Conservation (phyloP, 768 basidiomycete genomes). For the Podaxis rugospora region DNA sequence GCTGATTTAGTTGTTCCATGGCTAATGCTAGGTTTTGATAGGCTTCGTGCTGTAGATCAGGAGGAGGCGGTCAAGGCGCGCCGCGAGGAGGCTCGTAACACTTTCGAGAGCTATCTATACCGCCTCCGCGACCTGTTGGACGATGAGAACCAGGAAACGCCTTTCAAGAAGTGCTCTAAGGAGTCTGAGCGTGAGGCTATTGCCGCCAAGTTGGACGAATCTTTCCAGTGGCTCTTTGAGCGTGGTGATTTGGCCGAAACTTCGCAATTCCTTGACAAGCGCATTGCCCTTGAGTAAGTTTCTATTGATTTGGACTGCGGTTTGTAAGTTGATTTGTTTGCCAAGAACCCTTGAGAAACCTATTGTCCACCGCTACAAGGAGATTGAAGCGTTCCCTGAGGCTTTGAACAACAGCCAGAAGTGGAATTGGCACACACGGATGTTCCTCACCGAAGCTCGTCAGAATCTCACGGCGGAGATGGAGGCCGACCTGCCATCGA, state of each 20-base stretch:
- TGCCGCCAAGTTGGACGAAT: conserved; percentile 61
- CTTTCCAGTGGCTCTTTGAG: conserved; percentile 80
- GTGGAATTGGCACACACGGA: conserved; percentile 82
- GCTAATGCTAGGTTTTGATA: conserved; percentile 22
- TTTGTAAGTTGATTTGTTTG: conserved; percentile 1
- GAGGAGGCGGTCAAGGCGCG: conserved; percentile 74
- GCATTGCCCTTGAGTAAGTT: conserved; percentile 79
- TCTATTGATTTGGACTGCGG: background rate
- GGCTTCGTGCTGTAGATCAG: conserved; percentile 73
- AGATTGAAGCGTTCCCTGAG: conserved; percentile 81
- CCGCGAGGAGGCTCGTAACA: conserved; percentile 87
- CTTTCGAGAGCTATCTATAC: conserved; percentile 92
- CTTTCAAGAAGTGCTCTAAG: conserved; percentile 85
- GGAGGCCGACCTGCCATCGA: conserved; percentile 57
- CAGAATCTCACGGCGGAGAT: conserved; percentile 68
- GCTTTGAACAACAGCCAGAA: conserved; percentile 79
- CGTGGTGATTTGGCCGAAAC: conserved; percentile 82
- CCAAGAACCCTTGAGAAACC: conserved; percentile 72
- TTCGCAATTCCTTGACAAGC: conserved; percentile 67
- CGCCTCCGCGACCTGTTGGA: conserved; percentile 78
- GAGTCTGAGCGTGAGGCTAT: conserved; percentile 65
- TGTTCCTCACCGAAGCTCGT: conserved; percentile 83
- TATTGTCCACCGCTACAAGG: conserved; percentile 82
- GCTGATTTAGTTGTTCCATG: background rate
- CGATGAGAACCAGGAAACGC: conserved; percentile 58